Evolutionary conservation across 2,329 filamentous ascomycete genomes (phyloP), one percentile per base, ranked within the genome.

Genomic region (Trichoderma cornu-damae): DNA sequence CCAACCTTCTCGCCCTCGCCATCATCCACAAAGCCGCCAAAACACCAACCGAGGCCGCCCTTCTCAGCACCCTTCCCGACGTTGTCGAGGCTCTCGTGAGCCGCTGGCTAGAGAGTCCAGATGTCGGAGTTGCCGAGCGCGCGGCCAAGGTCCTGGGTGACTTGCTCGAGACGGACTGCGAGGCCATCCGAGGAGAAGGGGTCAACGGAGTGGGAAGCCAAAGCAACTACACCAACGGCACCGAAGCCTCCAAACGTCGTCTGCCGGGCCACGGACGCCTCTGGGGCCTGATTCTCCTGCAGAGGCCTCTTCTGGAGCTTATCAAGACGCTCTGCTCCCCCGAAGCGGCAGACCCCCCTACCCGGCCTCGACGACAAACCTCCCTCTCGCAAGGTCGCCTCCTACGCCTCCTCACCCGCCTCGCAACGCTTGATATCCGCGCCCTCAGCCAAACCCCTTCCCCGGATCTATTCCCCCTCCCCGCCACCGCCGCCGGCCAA

Each of bases 1-100:
- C 80, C 28, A 83, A 83, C 65, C 70, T 84, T 14, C 77, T 86
- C 22, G 82, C 77, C 64, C 74, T 86, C 62, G 70, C 76, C 53
- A 73, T 86, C 54, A 64, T 86, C 26, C 72, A 79, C 59, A 86
- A 85, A 64, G 82, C 81, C 3, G 70, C 78, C 20, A 66, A 68
- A 14, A 72, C 72, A 3, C 75, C 80, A 11, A 67, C 72, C 50
- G 78, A 83, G 49, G 76, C 76, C 30, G 75, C 77, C 35, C 75
- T 79, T 32, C 68, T 86, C 4, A 77, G 77, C 44, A 72, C 71
- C 37, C 75, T 82, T 67, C 75, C 77, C 37, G 69, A 70, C 2
- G 63, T 84, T 9, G 65, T 85, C 24, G 70, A 74, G 8, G 72
- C 72, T 9, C 73, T 84, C 37, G 47, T 85, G 30, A 68, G 68